Evolutionary conservation across 1,139 yeast species (phyloP).

Genomic region (Arxiozyma bovina): DNA sequence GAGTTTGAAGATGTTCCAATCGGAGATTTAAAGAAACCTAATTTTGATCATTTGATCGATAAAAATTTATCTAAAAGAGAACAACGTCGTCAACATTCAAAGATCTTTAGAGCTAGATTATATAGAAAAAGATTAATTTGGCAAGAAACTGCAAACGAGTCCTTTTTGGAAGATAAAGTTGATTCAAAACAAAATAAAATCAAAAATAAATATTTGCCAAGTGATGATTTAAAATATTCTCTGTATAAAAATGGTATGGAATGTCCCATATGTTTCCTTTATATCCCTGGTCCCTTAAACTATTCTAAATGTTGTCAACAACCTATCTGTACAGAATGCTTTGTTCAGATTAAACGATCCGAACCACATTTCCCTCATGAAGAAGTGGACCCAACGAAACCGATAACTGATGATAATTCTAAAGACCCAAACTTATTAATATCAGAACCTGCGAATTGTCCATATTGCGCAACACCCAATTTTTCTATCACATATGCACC

Average conservation of each 20-base stretch:
- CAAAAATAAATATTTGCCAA: slow-evolving; percentile 29
- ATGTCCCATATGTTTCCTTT: slow-evolving; percentile 91
- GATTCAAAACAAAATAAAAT: slow-evolving; percentile 11
- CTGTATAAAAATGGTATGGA: slow-evolving; percentile 64
- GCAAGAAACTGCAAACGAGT: slow-evolving; percentile 48
- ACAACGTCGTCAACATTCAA: slow-evolving; percentile 45
- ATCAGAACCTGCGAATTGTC: slow-evolving; percentile 85
- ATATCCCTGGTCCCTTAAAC: slow-evolving; percentile 72
- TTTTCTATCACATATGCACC: slow-evolving; percentile 78
- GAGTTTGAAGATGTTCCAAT: slow-evolving; percentile 42
- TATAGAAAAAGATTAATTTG: slow-evolving; percentile 40
- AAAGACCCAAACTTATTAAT: slow-evolving; percentile 54
- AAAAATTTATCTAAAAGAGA: slow-evolving; percentile 40
- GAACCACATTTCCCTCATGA: slow-evolving; percentile 97
- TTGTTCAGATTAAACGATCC: slow-evolving; percentile 85
- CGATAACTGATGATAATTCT: slow-evolving; percentile 30
- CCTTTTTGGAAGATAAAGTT: slow-evolving; percentile 37
- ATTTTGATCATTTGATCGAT: slow-evolving; percentile 39
- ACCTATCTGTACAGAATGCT: slow-evolving; percentile 92
- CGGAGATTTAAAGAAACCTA: slow-evolving; percentile 35
- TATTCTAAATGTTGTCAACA: slow-evolving; percentile 85
- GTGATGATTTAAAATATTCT: slow-evolving; percentile 37
- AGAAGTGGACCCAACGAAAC: slow-evolving; percentile 33
- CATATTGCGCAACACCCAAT: slow-evolving; percentile 82
- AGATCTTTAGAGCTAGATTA: slow-evolving; percentile 42